Evolutionary conservation across 2,329 filamentous ascomycete species (phyloP), one percentile per base, ranked within the genome.

Genomic region (Calycina marina): DNA sequence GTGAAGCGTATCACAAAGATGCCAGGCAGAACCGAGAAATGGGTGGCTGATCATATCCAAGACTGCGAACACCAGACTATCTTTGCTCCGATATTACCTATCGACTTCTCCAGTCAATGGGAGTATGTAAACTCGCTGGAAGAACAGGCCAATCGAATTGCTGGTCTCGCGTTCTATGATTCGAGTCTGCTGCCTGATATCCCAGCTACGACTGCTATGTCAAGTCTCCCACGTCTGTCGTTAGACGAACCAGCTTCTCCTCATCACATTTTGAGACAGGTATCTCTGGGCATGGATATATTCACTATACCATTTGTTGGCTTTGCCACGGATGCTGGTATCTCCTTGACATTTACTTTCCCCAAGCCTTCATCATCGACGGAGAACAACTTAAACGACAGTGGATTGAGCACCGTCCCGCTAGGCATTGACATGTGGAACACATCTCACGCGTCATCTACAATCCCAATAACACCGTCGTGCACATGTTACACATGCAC

Each of bases 401-500:
- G 37, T 3, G 34, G 39, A 6, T 48, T 40, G 12, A 37, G 27
- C 20, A 41, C 49, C 8, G 45, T 49, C 1, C 66, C 78, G 0
- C 60, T 96, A 0, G 90, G 81, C 4, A 60, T 77, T 14, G 75
- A 96, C 54, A 76, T 96, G 61, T 92, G 84, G 77, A 62, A 66
- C 2, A 39, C 64, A 0, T 50, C 57, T 2, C 68, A 90, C 55
- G 65, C 71, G 3, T 61, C 64, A 4, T 72, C 80, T 24, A 51
- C 82, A 1, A 54, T 56, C 0, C 76, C 88, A 0, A 59, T 94
- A 3, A 51, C 56, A 1, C 46, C 63, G 4, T 65, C 56, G 11
- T 98, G 90, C 54, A 46, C 57, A 31, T 98, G 90, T 63, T 88
- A 93, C 54, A 64, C 84, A 14, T 98, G 90, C 62, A 71, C 63